Base-by-base conservation (phyloP, 2,329 filamentous ascomycete genomes). In the Penicillium sp. region DNA sequence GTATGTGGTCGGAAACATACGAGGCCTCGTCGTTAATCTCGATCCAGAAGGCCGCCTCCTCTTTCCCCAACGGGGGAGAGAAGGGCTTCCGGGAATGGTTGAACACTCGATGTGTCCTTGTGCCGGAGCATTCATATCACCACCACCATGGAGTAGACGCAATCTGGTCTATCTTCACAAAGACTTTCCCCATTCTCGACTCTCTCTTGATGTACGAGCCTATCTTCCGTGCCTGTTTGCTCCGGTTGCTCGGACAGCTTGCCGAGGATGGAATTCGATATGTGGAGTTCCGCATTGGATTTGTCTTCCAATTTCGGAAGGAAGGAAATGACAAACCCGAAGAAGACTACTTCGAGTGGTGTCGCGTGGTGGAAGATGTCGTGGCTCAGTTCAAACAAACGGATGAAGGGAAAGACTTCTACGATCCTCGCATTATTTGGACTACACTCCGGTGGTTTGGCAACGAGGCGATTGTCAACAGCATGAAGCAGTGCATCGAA, bases 191-290 rank as follows among this genome's bases (percentile, higher is more conserved):
- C 3, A 84, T 93, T 4, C 81, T 93, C 45, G 84, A 85, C 41
- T 88, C 86, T 17, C 84, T 96, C 51, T 82, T 96, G 49, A 90
- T 89, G 75, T 96, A 97, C 75, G 93, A 97, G 75, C 93, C 93
- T 15, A 90, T 97, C 62, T 93, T 90, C 76, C 86, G 91, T 25
- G 80, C 81, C 19, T 95, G 91, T 69, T 77, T 97, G 59, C 85
- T 83, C 29, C 83, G 85, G 23, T 81, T 97, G 66, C 85, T 96
- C 73, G 78, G 78, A 49, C 82, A 88, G 48, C 80, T 97, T 23
- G 81, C 87, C n/a, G 85, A 85, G 4, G 93, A 99, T 71, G 91
- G 92, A 5, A 85, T 97, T 31, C 86, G 82, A 68, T 97, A 91
- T 82, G 89, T 89, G 15, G 94, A 97, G 71, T 78, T 97, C 60